A percentile compares a stretch with the other conserved stretches of the same genome.
These are phyloP conservation scores for Phlegmacium glaucopus DNA, from an alignment of 768 basidiomycete species.

Conservation along the genomic window DNA sequence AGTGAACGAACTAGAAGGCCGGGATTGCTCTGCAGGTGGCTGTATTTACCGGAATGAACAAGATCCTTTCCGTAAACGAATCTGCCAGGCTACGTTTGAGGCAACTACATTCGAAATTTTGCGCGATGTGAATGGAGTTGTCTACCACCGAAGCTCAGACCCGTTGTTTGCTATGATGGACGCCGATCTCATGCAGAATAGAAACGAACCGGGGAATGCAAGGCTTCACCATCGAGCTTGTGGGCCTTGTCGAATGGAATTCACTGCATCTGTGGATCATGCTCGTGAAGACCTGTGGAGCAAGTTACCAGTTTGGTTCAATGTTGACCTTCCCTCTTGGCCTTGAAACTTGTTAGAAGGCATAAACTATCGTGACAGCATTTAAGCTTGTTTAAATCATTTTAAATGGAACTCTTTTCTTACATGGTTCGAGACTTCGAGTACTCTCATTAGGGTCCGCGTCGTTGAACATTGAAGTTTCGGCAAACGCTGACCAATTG, in stretches of 20 bases:
- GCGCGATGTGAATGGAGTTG: constrained; percentile 67
- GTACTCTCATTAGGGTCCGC: too few species aligned
- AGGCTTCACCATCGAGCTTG: constrained; percentile 54
- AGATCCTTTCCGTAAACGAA: constrained; percentile 41
- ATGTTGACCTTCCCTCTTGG: constrained; percentile 39
- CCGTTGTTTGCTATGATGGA: constrained; percentile 70
- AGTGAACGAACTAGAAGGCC: constrained; percentile 68
- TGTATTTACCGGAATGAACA: constrained; percentile 51
- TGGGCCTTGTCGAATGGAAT: constrained; percentile 61
- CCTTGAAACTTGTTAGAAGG: constrained; percentile 7
- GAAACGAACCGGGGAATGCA: constrained; percentile 40
- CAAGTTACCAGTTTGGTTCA: constrained; percentile 64
- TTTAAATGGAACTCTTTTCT: too few species aligned
- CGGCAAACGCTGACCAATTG: too few species aligned
- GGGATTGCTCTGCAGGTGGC: constrained; percentile 42
- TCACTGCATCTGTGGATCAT: constrained; percentile 53
- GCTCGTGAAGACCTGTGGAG: constrained; percentile 66
- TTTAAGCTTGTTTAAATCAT: too few species aligned
- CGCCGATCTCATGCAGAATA: constrained; percentile 62
- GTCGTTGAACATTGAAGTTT: too few species aligned
- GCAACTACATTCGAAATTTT: constrained; percentile 72
- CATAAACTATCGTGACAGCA: too few species aligned
- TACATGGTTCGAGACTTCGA: too few species aligned
- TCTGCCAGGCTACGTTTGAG: constrained; percentile 72
- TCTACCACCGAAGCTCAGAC: constrained; percentile 63